A percentile compares a stretch with the other conserved stretches of the same genome.
Conservation (phyloP, 1,139 yeast species). For the Spathaspora sp. region DNA sequence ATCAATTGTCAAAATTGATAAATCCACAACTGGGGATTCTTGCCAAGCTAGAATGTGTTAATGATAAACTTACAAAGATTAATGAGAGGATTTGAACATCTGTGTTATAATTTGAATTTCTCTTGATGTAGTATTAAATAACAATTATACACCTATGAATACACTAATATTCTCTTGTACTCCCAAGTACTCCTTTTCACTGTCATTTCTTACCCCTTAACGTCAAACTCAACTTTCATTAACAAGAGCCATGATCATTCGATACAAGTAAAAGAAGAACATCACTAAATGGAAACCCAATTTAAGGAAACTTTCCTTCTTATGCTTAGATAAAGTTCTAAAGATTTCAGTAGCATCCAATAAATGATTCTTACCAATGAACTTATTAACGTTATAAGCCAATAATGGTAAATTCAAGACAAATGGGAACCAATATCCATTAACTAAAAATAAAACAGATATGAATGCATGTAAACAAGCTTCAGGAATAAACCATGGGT, state of each 20-base stretch:
- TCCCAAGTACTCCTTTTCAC: background rate
- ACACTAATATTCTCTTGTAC: background rate
- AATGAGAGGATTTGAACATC: conserved; percentile 17
- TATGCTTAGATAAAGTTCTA: conserved; percentile 89
- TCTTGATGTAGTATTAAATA: background rate
- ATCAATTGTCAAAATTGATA: conserved; percentile 23
- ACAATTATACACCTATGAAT: background rate
- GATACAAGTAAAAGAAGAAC: conserved; percentile 94
- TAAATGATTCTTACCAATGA: conserved; percentile 73
- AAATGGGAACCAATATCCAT: conserved; percentile 93
- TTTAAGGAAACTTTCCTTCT: conserved; percentile 87
- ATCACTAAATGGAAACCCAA: conserved; percentile 86
- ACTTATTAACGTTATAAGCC: conserved; percentile 77
- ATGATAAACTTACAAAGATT: conserved; percentile 26
- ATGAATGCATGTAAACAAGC: conserved; percentile 80
- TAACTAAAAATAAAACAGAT: conserved; percentile 69
- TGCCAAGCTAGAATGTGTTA: conserved; percentile 32
- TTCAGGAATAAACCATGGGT: conserved; percentile 89
- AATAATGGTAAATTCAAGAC: conserved; percentile 82
- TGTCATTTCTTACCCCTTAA: too few species aligned
- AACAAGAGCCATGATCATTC: conserved; percentile 95
- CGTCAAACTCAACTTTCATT: conserved; percentile 37
- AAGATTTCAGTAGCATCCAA: conserved; percentile 98
- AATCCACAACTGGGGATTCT: conserved; percentile 43
- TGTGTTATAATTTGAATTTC: too few species aligned